Evolutionary conservation across 1,284 basidiomycete species (phyloP), one percentile per base, ranked within the genome.

Genomic region (Bjerkandera adusta): DNA sequence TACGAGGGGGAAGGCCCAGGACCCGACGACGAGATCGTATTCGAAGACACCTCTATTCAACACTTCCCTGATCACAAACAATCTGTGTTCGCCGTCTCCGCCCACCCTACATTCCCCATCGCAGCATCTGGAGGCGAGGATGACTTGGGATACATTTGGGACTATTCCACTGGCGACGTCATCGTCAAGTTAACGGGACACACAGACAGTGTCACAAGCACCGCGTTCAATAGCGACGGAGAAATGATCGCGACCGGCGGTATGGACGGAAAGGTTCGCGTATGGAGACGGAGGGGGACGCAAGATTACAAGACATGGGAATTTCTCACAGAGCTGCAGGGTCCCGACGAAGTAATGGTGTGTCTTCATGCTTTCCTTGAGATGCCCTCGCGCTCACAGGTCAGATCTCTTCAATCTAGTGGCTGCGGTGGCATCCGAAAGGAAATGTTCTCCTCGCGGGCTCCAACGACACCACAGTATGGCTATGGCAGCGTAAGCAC

Each of bases 381-480:
- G n/a, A n/a, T n/a, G n/a, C 22, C 35, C 32, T 26, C 3, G 18
- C 26, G 8, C 18, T 18, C 25, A 22, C 43, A 10, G 36, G 25
- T 20, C 2, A 15, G 34, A 24, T 25, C 39, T 26, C 30, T 4
- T 35, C 18, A 13, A 16, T 53, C 34, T 52, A 96, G 92, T 97
- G 93, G 83, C 64, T 99, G 42, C 75, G 83, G 69, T 99, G 96
- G 96, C 97, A 99, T 71, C 96, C 97, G 0, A 94, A 87, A 64
- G 97, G 95, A 12, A 72, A 74, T 38, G 89, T 97, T 3, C 76
- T 99, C 0, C 78, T 96, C 3, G 94, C 92, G 0, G 96, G 96
- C 29, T 89, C 91, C 15, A 92, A 96, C 55, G 96, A 99, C 66
- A 81, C 89, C 3, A 97, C 90, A 3, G 84, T 96, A n/a, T 99